Evolutionary conservation across 2,329 filamentous ascomycete species (phyloP).

Genomic region (Arthroderma uncinatum): DNA sequence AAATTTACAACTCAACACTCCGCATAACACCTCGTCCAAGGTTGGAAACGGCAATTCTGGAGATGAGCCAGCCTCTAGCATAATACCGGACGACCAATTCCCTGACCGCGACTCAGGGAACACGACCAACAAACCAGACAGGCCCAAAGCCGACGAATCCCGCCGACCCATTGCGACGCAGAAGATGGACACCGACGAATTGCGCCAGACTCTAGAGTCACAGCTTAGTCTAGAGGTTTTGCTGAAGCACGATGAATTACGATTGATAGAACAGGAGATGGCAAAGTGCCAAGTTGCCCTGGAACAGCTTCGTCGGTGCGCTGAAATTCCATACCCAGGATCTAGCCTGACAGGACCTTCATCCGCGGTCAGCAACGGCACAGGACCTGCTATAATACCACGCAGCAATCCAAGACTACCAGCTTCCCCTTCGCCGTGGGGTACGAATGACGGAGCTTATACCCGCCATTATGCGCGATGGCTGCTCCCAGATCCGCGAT

Average conservation of each 20-base stretch:
- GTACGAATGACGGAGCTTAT: constrained; percentile 84
- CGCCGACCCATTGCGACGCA: neutral
- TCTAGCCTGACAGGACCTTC: constrained; percentile 49
- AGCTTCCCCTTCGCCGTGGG: constrained; percentile 74
- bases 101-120: neutral
- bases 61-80: neutral
- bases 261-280: constrained; percentile 88
- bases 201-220: constrained; percentile 65
- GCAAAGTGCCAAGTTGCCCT: constrained; percentile 89
- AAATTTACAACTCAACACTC: neutral
- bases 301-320: constrained; percentile 85
- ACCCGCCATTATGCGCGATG: constrained; percentile 90
- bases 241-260: constrained; percentile 86
- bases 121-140: neutral
- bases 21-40: neutral
- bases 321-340: constrained; percentile 80
- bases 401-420: constrained; percentile 55
- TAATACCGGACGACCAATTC: neutral
- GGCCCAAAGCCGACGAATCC: neutral
- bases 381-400: constrained; percentile 56
- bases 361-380: constrained; percentile 59
- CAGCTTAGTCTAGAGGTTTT: constrained; percentile 87
- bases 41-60: neutral
- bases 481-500: constrained; percentile 78
- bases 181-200: constrained; percentile 33